Percentiles rank a stretch among this genome's conserved stretches.
Conservation (phyloP, 2,329 filamentous ascomycete genomes). For the Setomelanomma holmii region DNA sequence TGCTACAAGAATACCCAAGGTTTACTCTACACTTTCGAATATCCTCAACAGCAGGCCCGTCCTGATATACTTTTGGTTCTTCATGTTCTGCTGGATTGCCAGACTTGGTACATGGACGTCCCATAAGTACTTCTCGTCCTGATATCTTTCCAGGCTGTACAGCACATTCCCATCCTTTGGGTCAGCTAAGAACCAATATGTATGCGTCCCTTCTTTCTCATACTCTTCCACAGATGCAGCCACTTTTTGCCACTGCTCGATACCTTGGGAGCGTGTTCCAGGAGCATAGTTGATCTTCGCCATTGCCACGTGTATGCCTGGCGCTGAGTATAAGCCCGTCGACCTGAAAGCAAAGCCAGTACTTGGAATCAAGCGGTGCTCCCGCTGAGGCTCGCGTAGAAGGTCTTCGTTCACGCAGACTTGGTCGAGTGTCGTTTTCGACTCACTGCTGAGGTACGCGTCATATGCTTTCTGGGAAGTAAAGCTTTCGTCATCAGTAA, state of each 20-base stretch:
- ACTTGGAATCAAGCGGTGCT: background rate
- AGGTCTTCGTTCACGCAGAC: background rate
- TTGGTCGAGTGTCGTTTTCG: background rate
- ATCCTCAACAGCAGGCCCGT: background rate
- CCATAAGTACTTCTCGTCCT: constrained; percentile 25
- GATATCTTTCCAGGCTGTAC: constrained; percentile 28
- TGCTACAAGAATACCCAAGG: too few species aligned
- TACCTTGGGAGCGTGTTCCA: constrained; percentile 18
- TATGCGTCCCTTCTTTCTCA: constrained; percentile 24
- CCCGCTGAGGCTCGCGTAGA: background rate
- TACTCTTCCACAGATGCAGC: constrained; percentile 23
- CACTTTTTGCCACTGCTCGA: constrained; percentile 29
- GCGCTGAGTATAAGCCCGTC: background rate
- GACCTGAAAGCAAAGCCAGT: background rate
- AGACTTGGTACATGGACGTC: constrained; percentile 31
- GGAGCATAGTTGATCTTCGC: constrained; percentile 29
- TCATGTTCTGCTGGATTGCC: constrained; percentile 22
- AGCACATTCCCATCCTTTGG: constrained; percentile 19
- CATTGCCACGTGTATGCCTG: constrained; percentile 15
- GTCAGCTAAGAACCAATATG: constrained; percentile 24
- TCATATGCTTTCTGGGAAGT: background rate
- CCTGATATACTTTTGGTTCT: constrained; percentile 18
- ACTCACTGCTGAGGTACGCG: background rate
- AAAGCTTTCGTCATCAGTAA: background rate
- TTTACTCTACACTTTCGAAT: background rate